Evolutionary conservation across 129 eudicot genomes (phyloP), one percentile per base, ranked within the genome.

Genomic region (Rutidosis leptorrhynchoides): DNA sequence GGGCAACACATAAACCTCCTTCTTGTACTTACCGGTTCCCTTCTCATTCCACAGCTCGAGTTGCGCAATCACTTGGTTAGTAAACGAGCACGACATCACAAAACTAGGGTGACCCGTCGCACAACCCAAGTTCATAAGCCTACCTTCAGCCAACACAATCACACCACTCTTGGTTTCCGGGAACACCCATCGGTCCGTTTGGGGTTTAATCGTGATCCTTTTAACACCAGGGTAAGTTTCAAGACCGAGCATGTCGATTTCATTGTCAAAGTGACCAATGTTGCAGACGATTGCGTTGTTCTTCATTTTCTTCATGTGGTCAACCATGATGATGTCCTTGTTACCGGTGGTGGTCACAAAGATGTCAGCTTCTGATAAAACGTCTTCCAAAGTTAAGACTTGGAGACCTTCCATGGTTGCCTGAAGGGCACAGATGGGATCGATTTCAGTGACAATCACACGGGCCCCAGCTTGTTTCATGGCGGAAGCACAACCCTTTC

Each of bases 71-170:
- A 60, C 65, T 60, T 60, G 65, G 45, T 60, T 60, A 60, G 65
- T 60, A n/a, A 60, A 60, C n/a, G 65, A 60, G 45, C 65, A 60
- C 7, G 65, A 60, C 83, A 79, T 79, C 61, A 79, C 83, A 12
- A 79, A 79, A 49, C 83, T 79, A 29, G 83, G 83, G 27, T 79
- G 83, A 29, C 83, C 83, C 11, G 80, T 79, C 4, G 83, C 83
- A 57, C 83, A 74, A 5, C 83, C 80, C 73, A 79, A 70, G 65
- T 74, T 74, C 82, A 78, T 78, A 53, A 78, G 32, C 53, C 82
- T 32, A 14, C 82, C 82, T 63, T 78, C 82, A 14, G 82, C 82
- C 29, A 78, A 51, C n/a, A 78, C 45, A 11, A 78, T 56, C 9
- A 78, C 67, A 3, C 82, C 82, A 16, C 8, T 56, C 48, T 71